These are phyloP conservation scores for Trichoderma orchidacearum DNA, from an alignment of 495 filamentous ascomycete genomes.

Conservation along the genomic window DNA sequence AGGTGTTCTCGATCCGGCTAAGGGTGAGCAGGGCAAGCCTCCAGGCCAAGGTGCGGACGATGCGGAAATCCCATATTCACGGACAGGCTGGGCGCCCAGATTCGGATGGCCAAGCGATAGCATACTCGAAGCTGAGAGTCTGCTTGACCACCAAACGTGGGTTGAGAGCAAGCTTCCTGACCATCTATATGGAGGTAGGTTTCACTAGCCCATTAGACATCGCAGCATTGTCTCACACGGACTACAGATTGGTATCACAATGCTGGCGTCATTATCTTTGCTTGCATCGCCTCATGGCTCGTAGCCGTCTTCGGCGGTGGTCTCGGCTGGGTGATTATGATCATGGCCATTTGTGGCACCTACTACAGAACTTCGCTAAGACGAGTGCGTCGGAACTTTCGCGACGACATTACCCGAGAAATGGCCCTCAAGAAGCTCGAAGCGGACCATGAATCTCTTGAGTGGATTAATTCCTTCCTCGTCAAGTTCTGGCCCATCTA, in stretches of 20 bases:
- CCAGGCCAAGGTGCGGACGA: slow-evolving; percentile 39
- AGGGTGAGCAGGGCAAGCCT: slow-evolving; percentile 29
- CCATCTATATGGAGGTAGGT: slow-evolving; percentile 74
- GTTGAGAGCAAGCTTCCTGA: slow-evolving; percentile 78
- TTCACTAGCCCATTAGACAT: neutral
- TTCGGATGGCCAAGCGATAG: slow-evolving; percentile 50
- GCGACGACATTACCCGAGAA: slow-evolving; percentile 89
- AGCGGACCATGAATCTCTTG: slow-evolving; percentile 82
- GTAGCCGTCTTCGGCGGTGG: slow-evolving; percentile 81
- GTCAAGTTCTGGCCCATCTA: slow-evolving; percentile 99
- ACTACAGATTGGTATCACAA: slow-evolving; percentile 94
- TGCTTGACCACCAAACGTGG: slow-evolving; percentile 78
- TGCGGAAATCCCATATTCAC: slow-evolving; percentile 42
- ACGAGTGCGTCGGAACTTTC: slow-evolving; percentile 86
- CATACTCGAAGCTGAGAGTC: slow-evolving; percentile 41
- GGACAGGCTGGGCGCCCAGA: slow-evolving; percentile 78
- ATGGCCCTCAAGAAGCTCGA: slow-evolving; percentile 81
- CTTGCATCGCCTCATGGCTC: slow-evolving; percentile 82
- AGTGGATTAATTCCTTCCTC: slow-evolving; percentile 99
- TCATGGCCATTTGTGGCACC: slow-evolving; percentile 84
- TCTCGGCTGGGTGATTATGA: slow-evolving; percentile 79
- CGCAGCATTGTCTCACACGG: neutral
- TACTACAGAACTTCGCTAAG: slow-evolving; percentile 96
- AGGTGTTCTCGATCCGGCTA: slow-evolving; percentile 36
- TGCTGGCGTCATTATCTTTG: slow-evolving; percentile 79